Evolutionary conservation across 179 eudicot genomes (phyloP).

Genomic region (Silene noctiflora): DNA sequence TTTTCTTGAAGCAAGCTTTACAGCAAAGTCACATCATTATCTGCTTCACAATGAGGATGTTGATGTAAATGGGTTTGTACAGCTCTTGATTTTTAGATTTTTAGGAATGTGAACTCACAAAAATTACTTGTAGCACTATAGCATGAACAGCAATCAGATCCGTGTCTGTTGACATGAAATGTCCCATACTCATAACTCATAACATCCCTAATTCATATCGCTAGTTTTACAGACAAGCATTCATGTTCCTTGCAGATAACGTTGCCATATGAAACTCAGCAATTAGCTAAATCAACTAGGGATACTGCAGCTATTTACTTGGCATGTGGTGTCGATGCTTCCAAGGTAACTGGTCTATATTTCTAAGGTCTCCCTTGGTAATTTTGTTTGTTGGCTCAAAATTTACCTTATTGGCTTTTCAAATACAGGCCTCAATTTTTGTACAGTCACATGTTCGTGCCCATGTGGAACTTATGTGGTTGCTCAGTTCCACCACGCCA

Average conservation of each 20-base stretch:
- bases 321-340: slow-evolving; percentile 88
- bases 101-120: not conserved
- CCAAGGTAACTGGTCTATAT: slow-evolving; percentile 45
- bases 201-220: not conserved
- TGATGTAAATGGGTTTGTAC: not conserved
- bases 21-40: not conserved
- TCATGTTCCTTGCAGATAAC: slow-evolving; percentile 64
- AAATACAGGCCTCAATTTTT: slow-evolving; percentile 72
- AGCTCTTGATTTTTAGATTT: not conserved
- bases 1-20: not conserved
- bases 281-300: slow-evolving; percentile 75
- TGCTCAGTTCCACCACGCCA: slow-evolving; percentile 88
- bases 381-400: slow-evolving; percentile 1
- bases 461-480: slow-evolving; percentile 96
- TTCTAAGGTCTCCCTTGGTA: slow-evolving; percentile 1
- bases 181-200: not conserved
- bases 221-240: not conserved
- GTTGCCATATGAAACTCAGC: slow-evolving; percentile 71
- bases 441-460: slow-evolving; percentile 99
- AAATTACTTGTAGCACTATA: not conserved
- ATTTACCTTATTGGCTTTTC: slow-evolving; percentile 7
- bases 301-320: slow-evolving; percentile 90
- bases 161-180: not conserved
- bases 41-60: not conserved
- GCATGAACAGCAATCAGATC: not conserved